phyloP scores from a whole-genome alignment of 2,329 filamentous ascomycete genomes.

The Knoxdaviesia proteae region DNA sequence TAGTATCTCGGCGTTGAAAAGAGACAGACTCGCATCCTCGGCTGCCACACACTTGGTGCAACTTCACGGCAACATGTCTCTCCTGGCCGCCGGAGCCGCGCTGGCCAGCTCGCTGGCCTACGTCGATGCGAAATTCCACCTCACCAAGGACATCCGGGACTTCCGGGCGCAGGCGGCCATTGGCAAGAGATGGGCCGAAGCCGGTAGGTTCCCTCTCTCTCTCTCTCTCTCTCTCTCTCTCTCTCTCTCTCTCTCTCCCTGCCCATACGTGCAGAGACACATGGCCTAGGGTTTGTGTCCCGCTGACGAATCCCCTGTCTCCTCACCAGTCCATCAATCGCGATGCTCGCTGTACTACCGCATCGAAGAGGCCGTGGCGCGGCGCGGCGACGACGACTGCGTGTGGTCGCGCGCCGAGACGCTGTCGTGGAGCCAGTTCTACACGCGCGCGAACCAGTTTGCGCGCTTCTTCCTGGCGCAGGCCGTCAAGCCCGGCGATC shows the following conservation, averaged over 20 bases:
- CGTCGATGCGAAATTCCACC: constrained; percentile 47
- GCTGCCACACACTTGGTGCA: too few relatives aligned
- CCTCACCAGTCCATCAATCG: too few relatives aligned
- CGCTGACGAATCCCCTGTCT: too few relatives aligned
- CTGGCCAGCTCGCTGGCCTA: constrained; percentile 16
- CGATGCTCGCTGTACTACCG: constrained; percentile 40
- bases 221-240: constrained; percentile 2
- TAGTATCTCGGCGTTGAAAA: too few relatives aligned
- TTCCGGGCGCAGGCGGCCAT: constrained; percentile 22
- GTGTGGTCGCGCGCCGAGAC: constrained; percentile 45
- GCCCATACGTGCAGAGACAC: constrained; percentile 13
- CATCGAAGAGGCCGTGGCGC: constrained; percentile 34
- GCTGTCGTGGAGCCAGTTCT: constrained; percentile 37
- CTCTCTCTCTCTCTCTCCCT: constrained; percentile 6
- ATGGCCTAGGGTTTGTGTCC: constrained; percentile 12
- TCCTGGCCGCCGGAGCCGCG: not conserved
- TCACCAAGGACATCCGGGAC: constrained; percentile 35
- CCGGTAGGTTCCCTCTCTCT: constrained; percentile 15
- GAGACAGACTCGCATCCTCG: too few relatives aligned
- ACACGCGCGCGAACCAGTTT: constrained; percentile 35
- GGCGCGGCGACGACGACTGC: constrained; percentile 30
- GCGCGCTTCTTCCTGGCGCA: constrained; percentile 38
- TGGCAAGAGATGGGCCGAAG: constrained; percentile 23
- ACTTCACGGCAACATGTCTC: too few relatives aligned
- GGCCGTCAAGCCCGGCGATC: constrained; percentile 35